Evolutionary conservation across 2,329 filamentous ascomycete species (phyloP).

Genomic region (Microdochium bolleyi): DNA sequence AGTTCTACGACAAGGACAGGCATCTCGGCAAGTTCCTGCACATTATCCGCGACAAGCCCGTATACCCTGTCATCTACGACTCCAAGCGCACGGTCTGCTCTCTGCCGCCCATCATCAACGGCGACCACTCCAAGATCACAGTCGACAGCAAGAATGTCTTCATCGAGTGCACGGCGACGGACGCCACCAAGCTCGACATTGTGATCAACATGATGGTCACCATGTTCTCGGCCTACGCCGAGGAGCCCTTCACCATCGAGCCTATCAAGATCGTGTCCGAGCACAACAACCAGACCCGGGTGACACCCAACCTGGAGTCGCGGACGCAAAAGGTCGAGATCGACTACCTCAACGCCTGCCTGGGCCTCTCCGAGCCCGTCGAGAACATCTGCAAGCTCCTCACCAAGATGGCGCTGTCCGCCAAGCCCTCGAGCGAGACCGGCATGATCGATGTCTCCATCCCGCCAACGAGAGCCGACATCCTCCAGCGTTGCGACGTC

Average conservation of each 20-base stretch:
- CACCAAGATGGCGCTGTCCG: conserved; percentile 82
- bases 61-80: conserved; percentile 95
- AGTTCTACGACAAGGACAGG: conserved; percentile 91
- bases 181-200: conserved; percentile 92
- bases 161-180: conserved; percentile 94
- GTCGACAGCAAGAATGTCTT: conserved; percentile 87
- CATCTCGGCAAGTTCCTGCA: conserved; percentile 84
- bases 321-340: conserved; percentile 75
- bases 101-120: conserved; percentile 95
- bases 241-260: conserved; percentile 85
- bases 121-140: conserved; percentile 93
- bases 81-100: conserved; percentile 82
- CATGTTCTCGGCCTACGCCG: conserved; percentile 93
- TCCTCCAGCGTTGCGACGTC: conserved; percentile 93
- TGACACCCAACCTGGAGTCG: conserved; percentile 74
- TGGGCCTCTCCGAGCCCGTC: conserved; percentile 69
- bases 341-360: conserved; percentile 90
- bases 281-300: conserved; percentile 77
- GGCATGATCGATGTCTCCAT: conserved; percentile 75
- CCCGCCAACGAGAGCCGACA: conserved; percentile 84
- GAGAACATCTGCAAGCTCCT: conserved; percentile 72
- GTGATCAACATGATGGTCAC: conserved; percentile 92
- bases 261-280: conserved; percentile 87
- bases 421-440: conserved; percentile 61
- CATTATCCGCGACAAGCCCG: conserved; percentile 87